Percentiles rank a stretch among this genome's conserved stretches.
These are phyloP conservation scores for Psilocybe cubensis DNA, from an alignment of 768 basidiomycete genomes.

Conservation along the genomic window DNA sequence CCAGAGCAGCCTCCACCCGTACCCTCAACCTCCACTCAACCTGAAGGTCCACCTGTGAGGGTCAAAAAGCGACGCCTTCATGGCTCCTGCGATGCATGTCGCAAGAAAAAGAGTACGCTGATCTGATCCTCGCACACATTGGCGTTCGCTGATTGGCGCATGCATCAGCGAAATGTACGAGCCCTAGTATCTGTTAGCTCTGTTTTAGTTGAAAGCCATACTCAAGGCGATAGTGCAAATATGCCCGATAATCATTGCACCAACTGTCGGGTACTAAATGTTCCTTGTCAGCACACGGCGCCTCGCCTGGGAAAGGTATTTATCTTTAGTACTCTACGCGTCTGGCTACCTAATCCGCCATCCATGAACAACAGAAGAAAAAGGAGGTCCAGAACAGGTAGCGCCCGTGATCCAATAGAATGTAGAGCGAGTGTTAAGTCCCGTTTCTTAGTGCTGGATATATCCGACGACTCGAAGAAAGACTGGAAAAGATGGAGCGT, in stretches of 20 bases:
- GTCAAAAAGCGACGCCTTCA: conserved; percentile 46
- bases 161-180: conserved; percentile 44
- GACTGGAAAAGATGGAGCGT: conserved; percentile 31
- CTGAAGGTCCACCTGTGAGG: conserved; percentile 1
- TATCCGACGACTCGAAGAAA: conserved; percentile 32
- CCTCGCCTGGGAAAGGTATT: conserved; percentile 51
- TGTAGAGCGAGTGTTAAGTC: neutral
- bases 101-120: conserved; percentile 43
- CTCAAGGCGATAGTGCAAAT: conserved; percentile 61
- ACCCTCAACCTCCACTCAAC: neutral
- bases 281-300: conserved; percentile 57
- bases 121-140: neutral
- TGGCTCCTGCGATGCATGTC: conserved; percentile 50
- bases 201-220: neutral
- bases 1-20: neutral
- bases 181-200: neutral
- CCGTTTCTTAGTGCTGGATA: conserved; percentile 21
- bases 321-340: neutral
- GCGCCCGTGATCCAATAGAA: neutral
- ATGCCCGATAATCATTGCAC: conserved; percentile 59
- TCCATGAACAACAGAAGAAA: neutral
- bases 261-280: conserved; percentile 52
- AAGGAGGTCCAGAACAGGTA: neutral
- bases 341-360: neutral
- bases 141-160: conserved; percentile 1